Base-by-base conservation (phyloP, 73 alveolate genomes). In the Blepharisma stoltei region DNA sequence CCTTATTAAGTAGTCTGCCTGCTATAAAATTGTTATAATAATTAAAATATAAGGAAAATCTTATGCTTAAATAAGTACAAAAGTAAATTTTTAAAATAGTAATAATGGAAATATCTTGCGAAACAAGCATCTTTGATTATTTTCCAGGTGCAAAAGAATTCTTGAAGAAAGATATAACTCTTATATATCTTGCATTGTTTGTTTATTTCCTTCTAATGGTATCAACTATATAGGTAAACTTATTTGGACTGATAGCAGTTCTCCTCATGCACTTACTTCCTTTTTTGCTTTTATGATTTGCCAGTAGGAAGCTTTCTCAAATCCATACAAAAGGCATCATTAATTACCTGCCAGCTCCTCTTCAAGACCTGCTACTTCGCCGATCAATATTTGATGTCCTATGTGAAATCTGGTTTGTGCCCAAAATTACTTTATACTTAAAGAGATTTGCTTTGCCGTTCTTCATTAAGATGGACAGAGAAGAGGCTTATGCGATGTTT, bases 381-480 rank as follows among this genome's bases (percentile, higher is more conserved):
- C 0, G 14, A 14, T 60, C 73, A 60, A 60, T 60, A 14, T 60
- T 60, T 25, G 73, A 60, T 25, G 73, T 60, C 5, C 47, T 60
- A 38, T 60, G 73, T 38, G 18, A 60, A 8, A 8, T 60, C 14
- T 60, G 73, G 73, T 60, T 18, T 25, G 73, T 60, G 14, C 73
- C 73, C 0, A n/a, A 25, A 14, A 60, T 60, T 14, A 18, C 73
- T 25, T 25, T 60, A 18, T 60, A 60, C 46, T 14, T 60, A n/a
- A 14, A 60, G 18, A 14, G 73, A 60, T 9, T 60, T 25, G 14
- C 23, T 1, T 38, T 60, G 14, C 73, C 73, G 14, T 60, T 60
- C 73, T 14, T 60, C 48, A 38, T 60, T 8, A 25, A 60, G 46
- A 60, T 60, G 46, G 11, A n/a, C 11, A 60, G 73, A 60, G 73